Evolutionary conservation across 177 flowering plant species (phyloP).

Genomic region (Tripterygium wilfordii): DNA sequence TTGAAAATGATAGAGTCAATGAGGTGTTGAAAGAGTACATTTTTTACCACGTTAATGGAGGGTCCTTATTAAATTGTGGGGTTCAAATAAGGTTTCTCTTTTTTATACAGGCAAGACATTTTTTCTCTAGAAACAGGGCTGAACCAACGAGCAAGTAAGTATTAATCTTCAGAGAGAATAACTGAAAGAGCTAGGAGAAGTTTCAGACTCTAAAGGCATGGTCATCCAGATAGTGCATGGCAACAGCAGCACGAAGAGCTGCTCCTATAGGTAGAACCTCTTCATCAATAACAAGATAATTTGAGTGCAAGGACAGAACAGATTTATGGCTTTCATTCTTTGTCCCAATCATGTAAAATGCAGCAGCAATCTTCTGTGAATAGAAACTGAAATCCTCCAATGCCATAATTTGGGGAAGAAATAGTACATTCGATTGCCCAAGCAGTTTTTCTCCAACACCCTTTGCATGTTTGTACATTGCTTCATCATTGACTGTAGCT

Average conservation of each 20-base stretch:
- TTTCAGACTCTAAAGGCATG: too few relatives aligned
- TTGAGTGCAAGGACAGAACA: slow-evolving; percentile 32
- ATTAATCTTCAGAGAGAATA: too few relatives aligned
- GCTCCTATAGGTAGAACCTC: slow-evolving; percentile 59
- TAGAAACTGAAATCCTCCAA: slow-evolving; percentile 65
- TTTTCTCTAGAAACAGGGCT: too few relatives aligned
- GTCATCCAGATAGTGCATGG: slow-evolving; percentile 47
- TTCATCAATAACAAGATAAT: slow-evolving; percentile 46
- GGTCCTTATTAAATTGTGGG: too few relatives aligned
- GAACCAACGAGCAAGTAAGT: too few relatives aligned
- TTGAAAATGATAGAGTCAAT: too few relatives aligned
- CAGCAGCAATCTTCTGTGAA: slow-evolving; percentile 59
- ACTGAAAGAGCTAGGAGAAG: too few relatives aligned
- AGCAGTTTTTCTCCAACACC: slow-evolving; percentile 43
- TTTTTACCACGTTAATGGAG: too few relatives aligned
- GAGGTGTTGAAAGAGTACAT: too few relatives aligned
- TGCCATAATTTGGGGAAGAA: slow-evolving; percentile 39
- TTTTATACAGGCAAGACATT: too few relatives aligned
- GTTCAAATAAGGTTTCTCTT: too few relatives aligned
- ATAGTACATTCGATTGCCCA: slow-evolving; percentile 28
- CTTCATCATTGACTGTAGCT: slow-evolving; percentile 36
- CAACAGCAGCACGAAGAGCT: slow-evolving; percentile 66
- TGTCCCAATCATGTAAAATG: slow-evolving; percentile 50
- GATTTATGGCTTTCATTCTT: slow-evolving; percentile 17
- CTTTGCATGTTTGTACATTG: slow-evolving; percentile 34